Percentiles rank a stretch among this genome's conserved stretches.
Conservation (phyloP, 805 yeast species). For the Pichia membranifaciens region DNA sequence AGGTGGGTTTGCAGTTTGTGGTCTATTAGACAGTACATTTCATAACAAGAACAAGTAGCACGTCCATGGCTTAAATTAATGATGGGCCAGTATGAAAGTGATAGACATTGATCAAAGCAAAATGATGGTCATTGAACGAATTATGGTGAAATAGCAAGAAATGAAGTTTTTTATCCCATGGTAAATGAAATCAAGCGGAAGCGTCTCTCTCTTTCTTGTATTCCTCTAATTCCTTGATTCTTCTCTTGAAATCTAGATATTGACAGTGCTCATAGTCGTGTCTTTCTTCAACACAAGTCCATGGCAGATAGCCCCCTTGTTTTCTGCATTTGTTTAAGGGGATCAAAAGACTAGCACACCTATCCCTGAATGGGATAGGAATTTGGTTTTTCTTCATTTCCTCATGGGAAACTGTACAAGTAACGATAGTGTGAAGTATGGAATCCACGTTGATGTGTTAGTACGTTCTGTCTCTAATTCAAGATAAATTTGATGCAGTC, state of each 20-base stretch:
- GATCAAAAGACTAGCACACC: constrained; percentile 64
- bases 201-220: constrained; percentile 38
- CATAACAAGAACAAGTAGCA: no score
- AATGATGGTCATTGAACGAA: background rate
- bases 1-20: no score
- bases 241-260: constrained; percentile 72
- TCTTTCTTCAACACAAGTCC: constrained; percentile 73
- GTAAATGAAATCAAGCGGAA: background rate
- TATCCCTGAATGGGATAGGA: constrained; percentile 75
- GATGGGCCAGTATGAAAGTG: no score
- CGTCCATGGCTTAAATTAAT: no score
- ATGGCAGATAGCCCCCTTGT: constrained; percentile 53
- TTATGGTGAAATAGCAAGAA: background rate
- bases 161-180: background rate
- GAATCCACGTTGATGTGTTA: no score
- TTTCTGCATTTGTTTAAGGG: constrained; percentile 59
- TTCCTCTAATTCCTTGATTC: constrained; percentile 65
- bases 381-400: constrained; percentile 76
- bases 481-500: no score
- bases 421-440: no score
- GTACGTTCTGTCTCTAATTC: no score
- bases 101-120: no score
- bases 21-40: no score
- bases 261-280: constrained; percentile 84
- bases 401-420: constrained; percentile 71